Percentiles rank a stretch among this genome's conserved stretches.
These are phyloP conservation scores for Nicotiana knightiana DNA, from an alignment of 257 asterid genomes.

Conservation along the genomic window DNA sequence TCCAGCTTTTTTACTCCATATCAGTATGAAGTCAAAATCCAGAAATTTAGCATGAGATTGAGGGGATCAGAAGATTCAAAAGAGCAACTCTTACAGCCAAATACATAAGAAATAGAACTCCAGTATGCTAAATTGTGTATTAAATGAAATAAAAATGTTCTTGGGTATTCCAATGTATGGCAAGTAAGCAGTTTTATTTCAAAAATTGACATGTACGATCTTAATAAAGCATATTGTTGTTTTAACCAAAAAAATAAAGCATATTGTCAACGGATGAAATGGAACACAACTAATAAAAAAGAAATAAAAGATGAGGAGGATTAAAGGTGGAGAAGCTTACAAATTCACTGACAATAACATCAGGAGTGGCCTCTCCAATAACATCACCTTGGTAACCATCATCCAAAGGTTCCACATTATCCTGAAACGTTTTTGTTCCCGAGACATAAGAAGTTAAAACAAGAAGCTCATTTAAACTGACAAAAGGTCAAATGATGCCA, in stretches of 20 bases:
- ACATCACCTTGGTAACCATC: conserved; percentile 84
- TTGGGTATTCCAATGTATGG: not conserved
- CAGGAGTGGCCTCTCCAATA: conserved; percentile 94
- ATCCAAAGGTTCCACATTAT: conserved; percentile 53
- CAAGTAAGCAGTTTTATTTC: not conserved
- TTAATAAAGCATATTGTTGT: not conserved
- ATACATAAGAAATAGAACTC: not conserved
- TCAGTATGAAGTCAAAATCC: not conserved
- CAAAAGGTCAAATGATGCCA: not conserved
- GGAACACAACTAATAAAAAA: not conserved
- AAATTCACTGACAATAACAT: conserved; percentile 85
- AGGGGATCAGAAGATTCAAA: not conserved
- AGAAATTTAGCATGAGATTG: not conserved
- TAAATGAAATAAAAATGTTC: not conserved
- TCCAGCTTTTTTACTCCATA: not conserved
- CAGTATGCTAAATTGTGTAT: not conserved
- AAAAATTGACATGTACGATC: not conserved
- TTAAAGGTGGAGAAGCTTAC: conserved; percentile 36
- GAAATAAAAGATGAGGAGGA: not conserved
- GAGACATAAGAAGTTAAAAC: not conserved
- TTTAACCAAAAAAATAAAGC: not conserved
- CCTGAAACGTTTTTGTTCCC: conserved; percentile 40
- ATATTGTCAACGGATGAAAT: not conserved
- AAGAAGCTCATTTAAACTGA: not conserved
- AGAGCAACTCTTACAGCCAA: not conserved